Evolutionary conservation across 1,284 basidiomycete species (phyloP), one percentile per base, ranked within the genome.

Genomic region (Sporisorium scitamineum): DNA sequence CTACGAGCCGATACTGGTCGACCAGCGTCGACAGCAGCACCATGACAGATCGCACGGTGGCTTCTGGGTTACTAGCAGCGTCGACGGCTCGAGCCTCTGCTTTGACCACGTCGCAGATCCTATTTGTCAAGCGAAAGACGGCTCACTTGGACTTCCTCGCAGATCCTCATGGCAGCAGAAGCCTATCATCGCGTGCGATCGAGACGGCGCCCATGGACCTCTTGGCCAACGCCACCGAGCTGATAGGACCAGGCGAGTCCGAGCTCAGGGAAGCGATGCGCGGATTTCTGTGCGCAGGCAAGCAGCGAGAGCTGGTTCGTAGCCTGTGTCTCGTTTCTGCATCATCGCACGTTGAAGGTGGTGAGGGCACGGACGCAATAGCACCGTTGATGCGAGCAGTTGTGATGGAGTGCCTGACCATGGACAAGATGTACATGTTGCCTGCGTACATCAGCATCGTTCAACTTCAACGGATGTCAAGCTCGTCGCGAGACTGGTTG

Each of bases 141-240:
- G 95, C 94, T 0, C 95, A 95, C 85, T 88, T 97, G 48, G 93
- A 93, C 84, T 98, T 98, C 81, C 91, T 91, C 13, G 92, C 94
- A 77, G 96, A 98, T 86, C 94, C 95, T 0, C 90, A 93, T 72
- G 95, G 95, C 8, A 94, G 93, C 78, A 90, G 94, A 52, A 94
- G 93, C 85, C 89, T 97, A 55, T 59, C 70, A n/a, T 65, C 77
- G 32, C 56, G 65, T 7, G 56, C 69, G 5, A 39, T 54, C 14
- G 76, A 59, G 24, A 63, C 29, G 24, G 56, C 61, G 9, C 51
- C 64, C 8, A 50, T 73, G 48, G 69, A 61, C 18, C 27, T 74
- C 0, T 39, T 44, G 20, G n/a, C 50, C 7, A 58, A 56, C 20
- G 57, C 57, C 3, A 61, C 29, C 11, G 64, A 45, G 27, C 48